Base-by-base conservation (phyloP, 371 early-diverging fungal genomes). In the Fennellomyces sp. region DNA sequence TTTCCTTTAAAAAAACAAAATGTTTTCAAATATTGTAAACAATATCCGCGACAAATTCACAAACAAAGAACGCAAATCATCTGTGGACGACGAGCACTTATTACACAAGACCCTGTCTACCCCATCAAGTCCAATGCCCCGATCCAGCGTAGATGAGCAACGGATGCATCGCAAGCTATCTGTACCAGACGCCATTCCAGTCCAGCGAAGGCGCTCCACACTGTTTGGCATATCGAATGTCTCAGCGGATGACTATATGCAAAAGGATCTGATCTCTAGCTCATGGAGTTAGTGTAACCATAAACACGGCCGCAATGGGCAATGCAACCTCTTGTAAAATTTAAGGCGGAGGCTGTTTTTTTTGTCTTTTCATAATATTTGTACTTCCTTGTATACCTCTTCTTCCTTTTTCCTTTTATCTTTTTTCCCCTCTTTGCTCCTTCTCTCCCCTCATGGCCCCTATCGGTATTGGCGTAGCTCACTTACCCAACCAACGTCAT, bases 401-500 rank as follows among this genome's bases (percentile, higher is more conserved):
- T 21, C 28, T 31, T 56, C 48, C 35, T 57, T 52, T 45, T 39
- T 48, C 28, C 54, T 56, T 30, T 45, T 35, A 30, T 21, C 39
- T 13, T 56, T 31, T 49, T 51, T 33, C 38, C 35, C 17, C 21
- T 48, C 47, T 19, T 50, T 39, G 35, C 29, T 51, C 13, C 47
- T 49, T 13, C 53, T 52, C 38, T 21, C 31, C 25, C 31, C 49
- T 38, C 35, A 39, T 50, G 25, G 29, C 84, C 38, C 64, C 80
- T 62, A 58, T 69, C 31, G 90, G 87, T 63, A 91, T 97, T 66
- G 99, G 99, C 60, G 91, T 99, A 65, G 94, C 97, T 65, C 95
- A 97, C 83, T 82, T 99, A 66, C 98, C 99, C 56, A 97, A 98
- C 86, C 97, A 98, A 80, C 80, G 89, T 64, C 97, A 97, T 79